Evolutionary conservation across 148 eudicot genomes (phyloP).

Genomic region (Fagopyrum homotropicum): DNA sequence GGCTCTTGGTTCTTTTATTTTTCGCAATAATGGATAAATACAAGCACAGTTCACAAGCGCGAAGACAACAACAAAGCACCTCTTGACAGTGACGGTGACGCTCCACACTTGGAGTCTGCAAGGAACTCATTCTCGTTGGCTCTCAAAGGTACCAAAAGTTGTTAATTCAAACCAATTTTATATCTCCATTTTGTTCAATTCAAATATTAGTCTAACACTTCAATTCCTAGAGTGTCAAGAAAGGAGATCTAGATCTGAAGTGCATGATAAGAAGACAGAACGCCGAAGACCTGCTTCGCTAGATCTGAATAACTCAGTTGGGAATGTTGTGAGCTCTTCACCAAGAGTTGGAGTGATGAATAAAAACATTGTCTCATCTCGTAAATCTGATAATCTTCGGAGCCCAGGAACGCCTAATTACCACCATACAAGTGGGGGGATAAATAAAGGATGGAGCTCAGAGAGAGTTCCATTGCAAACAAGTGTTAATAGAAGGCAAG

Average conservation of each 20-base stretch:
- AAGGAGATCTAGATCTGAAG: conserved; percentile 64
- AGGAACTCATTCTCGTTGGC: conserved; percentile 77
- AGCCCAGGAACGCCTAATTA: conserved; percentile 88
- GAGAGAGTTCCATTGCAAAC: conserved; percentile 64
- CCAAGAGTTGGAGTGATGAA: conserved; percentile 60
- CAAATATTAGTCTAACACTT: not conserved
- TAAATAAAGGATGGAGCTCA: conserved; percentile 84
- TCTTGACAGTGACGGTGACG: conserved; percentile 22
- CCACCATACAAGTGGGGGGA: conserved; percentile 32
- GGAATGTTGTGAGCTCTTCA: conserved; percentile 44
- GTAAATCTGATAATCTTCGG: conserved; percentile 43
- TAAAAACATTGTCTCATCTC: conserved; percentile 31
- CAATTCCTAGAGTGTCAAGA: conserved; percentile 64
- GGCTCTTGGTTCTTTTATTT: conserved; percentile 10
- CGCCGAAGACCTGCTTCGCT: conserved; percentile 62
- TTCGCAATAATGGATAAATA: not conserved
- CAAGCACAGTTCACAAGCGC: conserved; percentile 34
- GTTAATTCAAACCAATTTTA: not conserved
- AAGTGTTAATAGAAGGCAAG: conserved; percentile 40
- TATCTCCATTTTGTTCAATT: not conserved
- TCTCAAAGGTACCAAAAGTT: conserved; percentile 51
- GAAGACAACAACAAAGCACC: conserved; percentile 30
- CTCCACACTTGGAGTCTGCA: conserved; percentile 49
- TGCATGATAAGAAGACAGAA: conserved; percentile 36
- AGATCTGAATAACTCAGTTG: conserved; percentile 50